These are phyloP conservation scores for Phytophthora aleatoria DNA, from an alignment of 352 stramenopile species.

Conservation along the genomic window DNA sequence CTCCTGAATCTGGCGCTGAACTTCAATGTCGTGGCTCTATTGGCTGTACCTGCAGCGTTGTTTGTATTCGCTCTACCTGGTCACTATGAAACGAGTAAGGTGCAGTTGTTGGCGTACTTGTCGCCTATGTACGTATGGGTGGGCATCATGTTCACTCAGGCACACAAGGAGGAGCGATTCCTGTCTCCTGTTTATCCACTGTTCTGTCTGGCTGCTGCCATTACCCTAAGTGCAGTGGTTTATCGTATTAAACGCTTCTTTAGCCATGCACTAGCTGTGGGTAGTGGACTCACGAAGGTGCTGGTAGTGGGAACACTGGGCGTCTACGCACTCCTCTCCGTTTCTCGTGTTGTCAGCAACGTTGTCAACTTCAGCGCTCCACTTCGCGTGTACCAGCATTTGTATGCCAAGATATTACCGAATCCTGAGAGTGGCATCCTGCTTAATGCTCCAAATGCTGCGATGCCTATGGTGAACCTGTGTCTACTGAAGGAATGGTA, in stretches of 20 bases:
- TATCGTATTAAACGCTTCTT: conserved; percentile 41
- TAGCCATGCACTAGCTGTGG: conserved; percentile 27
- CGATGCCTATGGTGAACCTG: conserved; percentile 47
- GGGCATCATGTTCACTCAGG: conserved; percentile 91
- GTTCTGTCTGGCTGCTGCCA: conserved; percentile 80
- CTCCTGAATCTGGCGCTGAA: conserved; percentile 96
- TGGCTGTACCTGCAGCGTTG: conserved; percentile 58
- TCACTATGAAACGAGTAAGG: conserved; percentile 36
- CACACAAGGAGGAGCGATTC: conserved; percentile 99
- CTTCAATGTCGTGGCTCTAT: conserved; percentile 89
- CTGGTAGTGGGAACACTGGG: conserved; percentile 52
- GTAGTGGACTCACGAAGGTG: conserved; percentile 28
- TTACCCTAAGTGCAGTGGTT: conserved; percentile 64
- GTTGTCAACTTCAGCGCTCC: conserved; percentile 76
- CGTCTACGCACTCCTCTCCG: conserved; percentile 58
- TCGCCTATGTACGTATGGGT: conserved; percentile 92
- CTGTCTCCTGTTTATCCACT: conserved; percentile 96
- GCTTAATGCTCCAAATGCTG: conserved; percentile 11
- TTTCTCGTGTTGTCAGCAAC: conserved; percentile 68
- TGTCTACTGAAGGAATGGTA: conserved; percentile 99
- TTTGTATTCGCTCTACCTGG: conserved; percentile 43
- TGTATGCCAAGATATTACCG: conserved; percentile 65
- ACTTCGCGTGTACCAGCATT: conserved; percentile 70
- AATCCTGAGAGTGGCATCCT: conserved; percentile 35
- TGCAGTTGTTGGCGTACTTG: conserved; percentile 51